Conservation (phyloP, 768 basidiomycete genomes). For the Mycena galericulata region DNA sequence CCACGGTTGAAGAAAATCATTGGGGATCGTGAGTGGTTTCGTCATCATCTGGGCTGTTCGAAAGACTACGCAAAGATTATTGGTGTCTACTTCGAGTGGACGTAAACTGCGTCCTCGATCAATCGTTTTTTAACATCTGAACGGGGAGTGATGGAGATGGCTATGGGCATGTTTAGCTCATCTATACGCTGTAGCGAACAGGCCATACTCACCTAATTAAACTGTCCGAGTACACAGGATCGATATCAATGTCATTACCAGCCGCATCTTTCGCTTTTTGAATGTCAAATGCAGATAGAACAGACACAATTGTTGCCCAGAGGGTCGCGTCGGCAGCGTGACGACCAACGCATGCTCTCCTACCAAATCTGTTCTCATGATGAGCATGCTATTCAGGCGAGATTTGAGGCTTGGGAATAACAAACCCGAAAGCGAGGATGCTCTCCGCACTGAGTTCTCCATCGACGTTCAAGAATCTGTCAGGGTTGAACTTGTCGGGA, state of each 20-base stretch:
- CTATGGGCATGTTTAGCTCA: neutral
- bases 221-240: conserved; percentile 8
- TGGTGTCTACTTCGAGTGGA: no score
- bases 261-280: conserved; percentile 50
- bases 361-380: conserved; percentile 22
- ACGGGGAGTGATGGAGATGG: conserved; percentile 16
- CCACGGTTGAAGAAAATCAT: no score
- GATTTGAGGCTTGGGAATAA: no score
- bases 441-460: conserved; percentile 17
- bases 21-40: no score
- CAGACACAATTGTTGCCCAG: conserved; percentile 17
- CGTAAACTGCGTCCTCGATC: neutral
- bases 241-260: conserved; percentile 58
- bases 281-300: conserved; percentile 17
- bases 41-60: no score
- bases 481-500: conserved; percentile 44
- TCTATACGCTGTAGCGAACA: no score
- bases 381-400: no score
- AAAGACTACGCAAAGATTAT: no score
- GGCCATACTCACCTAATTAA: conserved; percentile 6
- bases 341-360: conserved; percentile 21
- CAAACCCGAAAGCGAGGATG: conserved; percentile 23
- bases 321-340: conserved; percentile 11
- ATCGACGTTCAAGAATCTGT: conserved; percentile 40
- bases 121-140: conserved; percentile 1